Base-by-base conservation (phyloP, 208 protist species). In the Borovskyia barvae region DNA sequence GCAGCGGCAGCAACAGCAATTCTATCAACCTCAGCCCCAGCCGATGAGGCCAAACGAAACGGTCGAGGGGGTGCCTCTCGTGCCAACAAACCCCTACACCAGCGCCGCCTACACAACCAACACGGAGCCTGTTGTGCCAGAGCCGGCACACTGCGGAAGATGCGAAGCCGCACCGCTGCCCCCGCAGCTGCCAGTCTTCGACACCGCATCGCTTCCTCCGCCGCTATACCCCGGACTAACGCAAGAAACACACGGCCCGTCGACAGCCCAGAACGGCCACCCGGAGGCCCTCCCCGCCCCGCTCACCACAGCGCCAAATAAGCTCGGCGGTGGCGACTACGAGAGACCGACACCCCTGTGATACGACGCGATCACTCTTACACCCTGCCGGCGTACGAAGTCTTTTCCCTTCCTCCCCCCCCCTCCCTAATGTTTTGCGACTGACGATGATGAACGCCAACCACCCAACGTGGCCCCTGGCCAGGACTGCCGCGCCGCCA, bases 41-140 rank as follows among this genome's bases (percentile, higher is more conserved):
- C 32, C 47, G 22, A n/a, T n/a, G n/a, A n/a, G n/a, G n/a, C 36
- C 48, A n/a, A 45, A 59, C 51, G 24, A 42, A 20, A 39, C 51
- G 22, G 17, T 36, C 47, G 57, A 68, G 37, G 73, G 73, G 8
- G 40, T 75, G 36, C 67, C 68, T 20, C 67, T 80, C 29, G 37
- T 24, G 25, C 37, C 35, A 45, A 15, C 20, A 25, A 46, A 48
- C 20, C 67, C 69, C 2, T 81, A 81, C 75, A 61, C 54, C 17
- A 70, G 42, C 48, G 58, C 69, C 14, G 19, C 22, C n/a, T 81
- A 81, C 65, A 51, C 37, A 20, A 52, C 65, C 15, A 60, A 70
- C 48, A 26, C 63, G 12, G 22, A 25, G 28, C 37, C 46, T 17
- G 24, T 41, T 9, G 36, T 57, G 56, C 50, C 32, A 50, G 42